phyloP scores from a whole-genome alignment of 1,284 basidiomycete species.

The Leccinum olivaceoglutinosum region DNA sequence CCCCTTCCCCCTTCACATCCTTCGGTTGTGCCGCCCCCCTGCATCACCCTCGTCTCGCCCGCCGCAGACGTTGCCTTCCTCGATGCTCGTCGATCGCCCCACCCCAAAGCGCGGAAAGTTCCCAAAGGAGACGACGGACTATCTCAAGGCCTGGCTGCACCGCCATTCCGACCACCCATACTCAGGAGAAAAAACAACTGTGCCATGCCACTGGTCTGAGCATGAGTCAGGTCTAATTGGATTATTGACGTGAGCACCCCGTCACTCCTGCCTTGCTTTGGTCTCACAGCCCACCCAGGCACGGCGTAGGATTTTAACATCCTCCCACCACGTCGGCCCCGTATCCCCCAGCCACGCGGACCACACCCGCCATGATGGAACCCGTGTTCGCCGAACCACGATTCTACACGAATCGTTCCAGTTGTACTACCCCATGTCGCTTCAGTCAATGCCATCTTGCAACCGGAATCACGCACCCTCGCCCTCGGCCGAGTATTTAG shows the following conservation, averaged over 20 bases:
- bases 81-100: slow-evolving; percentile 64
- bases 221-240: slow-evolving; percentile 87
- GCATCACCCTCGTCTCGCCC: slow-evolving; percentile 44
- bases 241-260: slow-evolving; percentile 73
- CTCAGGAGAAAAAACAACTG: slow-evolving; percentile 83
- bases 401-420: slow-evolving; percentile 56
- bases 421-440: slow-evolving; percentile 68
- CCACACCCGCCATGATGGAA: slow-evolving; percentile 39
- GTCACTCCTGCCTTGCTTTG: slow-evolving; percentile 7
- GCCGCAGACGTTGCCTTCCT: slow-evolving; percentile 44
- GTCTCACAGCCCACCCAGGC: slow-evolving; percentile 38
- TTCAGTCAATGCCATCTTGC: slow-evolving; percentile 44
- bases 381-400: slow-evolving; percentile 35
- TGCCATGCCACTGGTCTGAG: slow-evolving; percentile 81
- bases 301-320: slow-evolving; percentile 68
- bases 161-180: slow-evolving; percentile 87
- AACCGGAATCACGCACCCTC: slow-evolving; percentile 24
- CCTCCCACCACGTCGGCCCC: slow-evolving; percentile 71
- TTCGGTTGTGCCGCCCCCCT: slow-evolving; percentile 30
- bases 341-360: slow-evolving; percentile 47
- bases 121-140: slow-evolving; percentile 86
- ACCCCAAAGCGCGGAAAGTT: slow-evolving; percentile 81
- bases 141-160: slow-evolving; percentile 84
- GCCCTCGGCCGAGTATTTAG: slow-evolving; percentile 23
- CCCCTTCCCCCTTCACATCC: slow-evolving; percentile 22